Conservation (phyloP, 176 grass and related monocot species). For the Eremochloa ophiuroides region DNA sequence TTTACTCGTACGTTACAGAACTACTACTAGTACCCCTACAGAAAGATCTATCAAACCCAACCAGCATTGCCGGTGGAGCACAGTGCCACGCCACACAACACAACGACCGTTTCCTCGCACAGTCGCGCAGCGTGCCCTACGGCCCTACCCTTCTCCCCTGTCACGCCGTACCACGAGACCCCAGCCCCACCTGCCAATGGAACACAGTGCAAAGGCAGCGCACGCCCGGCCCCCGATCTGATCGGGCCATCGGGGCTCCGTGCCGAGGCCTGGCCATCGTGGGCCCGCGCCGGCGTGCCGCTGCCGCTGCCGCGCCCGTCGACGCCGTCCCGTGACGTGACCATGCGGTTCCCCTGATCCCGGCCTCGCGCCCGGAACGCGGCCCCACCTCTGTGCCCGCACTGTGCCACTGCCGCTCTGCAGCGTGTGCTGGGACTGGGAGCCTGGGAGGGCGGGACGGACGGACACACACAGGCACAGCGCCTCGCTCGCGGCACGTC, state of each 20-base stretch:
- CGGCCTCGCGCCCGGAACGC: neutral
- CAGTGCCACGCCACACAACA: neutral
- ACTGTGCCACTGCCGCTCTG: neutral
- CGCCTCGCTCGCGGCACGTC: neutral
- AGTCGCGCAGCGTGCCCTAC: too few species aligned
- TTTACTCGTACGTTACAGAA: too few species aligned
- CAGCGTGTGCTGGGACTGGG: neutral
- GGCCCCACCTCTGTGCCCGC: neutral
- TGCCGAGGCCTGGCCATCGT: too few species aligned
- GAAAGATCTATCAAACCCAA: too few species aligned
- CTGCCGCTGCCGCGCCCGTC: too few species aligned
- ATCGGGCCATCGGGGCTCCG: neutral
- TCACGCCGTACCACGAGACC: neutral
- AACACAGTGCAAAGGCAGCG: neutral
- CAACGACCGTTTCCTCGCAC: neutral
- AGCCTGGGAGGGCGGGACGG: neutral
- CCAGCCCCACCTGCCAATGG: neutral
- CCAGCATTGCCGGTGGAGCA: neutral
- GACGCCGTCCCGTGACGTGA: conserved; percentile 27
- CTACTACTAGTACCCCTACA: too few species aligned
- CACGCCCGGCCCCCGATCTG: neutral
- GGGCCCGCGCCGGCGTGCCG: neutral
- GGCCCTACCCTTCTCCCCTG: neutral
- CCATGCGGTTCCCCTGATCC: neutral
- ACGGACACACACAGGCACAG: neutral